Evolutionary conservation across 192 early-diverging fungal species (phyloP).

Genomic region (Umbelopsis isabellina): DNA sequence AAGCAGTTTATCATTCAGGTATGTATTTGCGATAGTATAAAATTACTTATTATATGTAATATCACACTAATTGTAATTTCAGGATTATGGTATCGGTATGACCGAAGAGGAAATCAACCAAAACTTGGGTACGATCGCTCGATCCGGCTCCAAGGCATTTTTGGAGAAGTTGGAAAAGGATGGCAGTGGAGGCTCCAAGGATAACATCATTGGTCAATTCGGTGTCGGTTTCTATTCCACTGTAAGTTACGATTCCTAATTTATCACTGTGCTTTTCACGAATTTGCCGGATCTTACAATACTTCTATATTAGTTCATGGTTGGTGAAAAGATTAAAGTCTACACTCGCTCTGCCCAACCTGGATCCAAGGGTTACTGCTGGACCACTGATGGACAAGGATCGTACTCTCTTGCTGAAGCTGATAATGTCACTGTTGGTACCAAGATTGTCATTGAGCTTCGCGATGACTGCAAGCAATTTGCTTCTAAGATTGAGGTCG

Average conservation of each 20-base stretch:
- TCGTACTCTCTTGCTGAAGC: slow-evolving; percentile 81
- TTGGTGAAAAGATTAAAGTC: slow-evolving; percentile 80
- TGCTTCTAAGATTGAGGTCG: slow-evolving; percentile 45
- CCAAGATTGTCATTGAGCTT: slow-evolving; percentile 79
- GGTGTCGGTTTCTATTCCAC: slow-evolving; percentile 75
- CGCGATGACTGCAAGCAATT: slow-evolving; percentile 73
- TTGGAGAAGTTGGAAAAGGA: slow-evolving; percentile 58
- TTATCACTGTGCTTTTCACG: background rate
- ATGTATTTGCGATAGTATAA: no score
- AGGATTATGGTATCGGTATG: slow-evolving; percentile 85
- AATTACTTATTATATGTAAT: no score
- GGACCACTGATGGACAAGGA: slow-evolving; percentile 77
- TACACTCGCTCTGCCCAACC: slow-evolving; percentile 66
- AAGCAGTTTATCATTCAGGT: slow-evolving; percentile 58
- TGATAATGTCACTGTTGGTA: slow-evolving; percentile 78
- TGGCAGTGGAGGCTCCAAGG: slow-evolving; percentile 46
- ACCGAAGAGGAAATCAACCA: slow-evolving; percentile 70
- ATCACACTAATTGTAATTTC: slow-evolving; percentile 46
- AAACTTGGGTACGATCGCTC: slow-evolving; percentile 85
- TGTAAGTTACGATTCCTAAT: slow-evolving; percentile 15
- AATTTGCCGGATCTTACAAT: background rate
- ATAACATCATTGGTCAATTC: slow-evolving; percentile 86
- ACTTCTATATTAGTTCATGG: slow-evolving; percentile 59
- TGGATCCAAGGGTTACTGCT: slow-evolving; percentile 70
- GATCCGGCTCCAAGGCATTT: slow-evolving; percentile 84